phyloP scores from a whole-genome alignment of 352 stramenopile genomes.

The Globisporangium solare region DNA sequence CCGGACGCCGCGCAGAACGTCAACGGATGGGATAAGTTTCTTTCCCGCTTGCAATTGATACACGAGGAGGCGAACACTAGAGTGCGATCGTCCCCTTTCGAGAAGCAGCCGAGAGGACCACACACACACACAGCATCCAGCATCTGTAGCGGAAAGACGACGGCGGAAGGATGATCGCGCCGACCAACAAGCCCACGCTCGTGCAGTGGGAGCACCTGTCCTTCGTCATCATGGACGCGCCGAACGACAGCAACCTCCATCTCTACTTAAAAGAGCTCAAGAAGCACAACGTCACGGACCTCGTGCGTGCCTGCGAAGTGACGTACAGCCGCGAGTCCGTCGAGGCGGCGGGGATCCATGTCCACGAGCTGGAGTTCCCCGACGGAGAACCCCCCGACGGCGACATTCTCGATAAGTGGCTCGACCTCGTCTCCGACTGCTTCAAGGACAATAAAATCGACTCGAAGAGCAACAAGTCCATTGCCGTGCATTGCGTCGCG shows the following conservation, averaged over 20 bases:
- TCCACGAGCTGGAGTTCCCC: constrained; percentile 95
- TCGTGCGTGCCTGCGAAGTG: constrained; percentile 95
- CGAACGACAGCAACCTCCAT: constrained; percentile 94
- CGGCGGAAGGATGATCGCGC: constrained; percentile 58
- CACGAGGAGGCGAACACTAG: constrained; percentile 17
- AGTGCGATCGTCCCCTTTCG: constrained; percentile 1
- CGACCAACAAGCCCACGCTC: constrained; percentile 83
- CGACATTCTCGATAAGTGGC: constrained; percentile 93
- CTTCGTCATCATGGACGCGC: constrained; percentile 98
- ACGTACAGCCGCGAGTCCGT: constrained; percentile 92
- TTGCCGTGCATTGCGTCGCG: constrained; percentile 98
- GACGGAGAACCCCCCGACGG: constrained; percentile 93
- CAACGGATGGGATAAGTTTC: constrained; percentile 45
- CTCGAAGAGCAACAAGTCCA: constrained; percentile 78
- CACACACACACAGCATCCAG: background rate
- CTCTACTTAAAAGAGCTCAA: constrained; percentile 97
- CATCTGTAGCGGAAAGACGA: constrained; percentile 1
- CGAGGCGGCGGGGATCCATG: constrained; percentile 89
- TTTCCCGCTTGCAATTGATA: constrained; percentile 18
- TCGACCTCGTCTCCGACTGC: constrained; percentile 92
- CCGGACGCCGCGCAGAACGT: constrained; percentile 14
- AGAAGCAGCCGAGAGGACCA: constrained; percentile 4
- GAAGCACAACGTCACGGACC: constrained; percentile 93
- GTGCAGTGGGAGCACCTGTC: constrained; percentile 89
- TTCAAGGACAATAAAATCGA: constrained; percentile 88